Conservation (phyloP, 106 monocot species). For the Narthecium ossifragum region DNA sequence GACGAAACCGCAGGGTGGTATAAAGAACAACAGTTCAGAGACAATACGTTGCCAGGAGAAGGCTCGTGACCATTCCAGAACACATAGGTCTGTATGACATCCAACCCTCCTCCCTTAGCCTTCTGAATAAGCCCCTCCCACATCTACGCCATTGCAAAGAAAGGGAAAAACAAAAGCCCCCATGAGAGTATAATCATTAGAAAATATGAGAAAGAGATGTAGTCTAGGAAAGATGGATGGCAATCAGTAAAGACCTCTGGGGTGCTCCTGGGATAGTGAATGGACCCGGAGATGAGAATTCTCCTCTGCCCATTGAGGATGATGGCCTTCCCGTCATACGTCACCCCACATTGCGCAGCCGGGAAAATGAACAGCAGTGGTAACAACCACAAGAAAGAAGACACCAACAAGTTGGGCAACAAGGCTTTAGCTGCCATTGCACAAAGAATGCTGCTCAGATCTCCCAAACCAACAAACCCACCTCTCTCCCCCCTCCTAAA, state of each 20-base stretch:
- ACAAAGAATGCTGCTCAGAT: background rate
- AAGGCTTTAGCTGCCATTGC: background rate
- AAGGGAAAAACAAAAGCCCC: background rate
- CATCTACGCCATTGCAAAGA: conserved; percentile 74
- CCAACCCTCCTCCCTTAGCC: conserved; percentile 66
- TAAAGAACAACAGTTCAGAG: background rate
- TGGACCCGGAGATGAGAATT: conserved; percentile 38
- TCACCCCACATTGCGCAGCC: background rate
- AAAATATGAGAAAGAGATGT: background rate
- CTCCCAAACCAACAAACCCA: no score
- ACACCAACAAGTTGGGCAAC: background rate
- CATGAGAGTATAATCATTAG: background rate
- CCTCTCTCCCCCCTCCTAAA: no score
- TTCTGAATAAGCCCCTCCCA: conserved; percentile 86
- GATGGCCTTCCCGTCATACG: conserved; percentile 11
- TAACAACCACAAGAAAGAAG: background rate
- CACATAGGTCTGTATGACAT: conserved; percentile 64
- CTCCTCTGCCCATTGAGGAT: conserved; percentile 27
- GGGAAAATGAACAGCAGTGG: background rate
- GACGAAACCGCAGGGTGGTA: conserved; percentile 1
- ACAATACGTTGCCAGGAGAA: conserved; percentile 42
- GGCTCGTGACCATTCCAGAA: conserved; percentile 70
- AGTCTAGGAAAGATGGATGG: no score
- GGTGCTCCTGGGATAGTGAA: conserved; percentile 42
- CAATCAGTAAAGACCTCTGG: no score